phyloP scores from a whole-genome alignment of 163 green algal species.

The Trebouxia gelatinosa region DNA sequence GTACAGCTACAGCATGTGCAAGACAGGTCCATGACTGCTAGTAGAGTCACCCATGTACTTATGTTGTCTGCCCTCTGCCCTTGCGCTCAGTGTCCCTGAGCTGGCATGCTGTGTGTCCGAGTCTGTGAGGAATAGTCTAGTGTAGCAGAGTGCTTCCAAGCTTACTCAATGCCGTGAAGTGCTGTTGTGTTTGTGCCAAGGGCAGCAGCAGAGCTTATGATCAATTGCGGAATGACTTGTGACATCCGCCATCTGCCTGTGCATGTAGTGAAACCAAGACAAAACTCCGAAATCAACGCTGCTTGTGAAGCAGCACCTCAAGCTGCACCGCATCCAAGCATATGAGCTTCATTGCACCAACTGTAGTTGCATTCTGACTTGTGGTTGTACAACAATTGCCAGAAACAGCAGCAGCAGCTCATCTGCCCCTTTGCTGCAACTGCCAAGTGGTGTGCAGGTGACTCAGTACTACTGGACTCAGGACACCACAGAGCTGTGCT shows the following conservation, averaged over 20 bases:
- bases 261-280: too few relatives aligned
- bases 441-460: neutral
- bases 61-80: neutral
- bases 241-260: too few relatives aligned
- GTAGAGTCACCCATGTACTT: neutral
- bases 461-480: conserved; percentile 28
- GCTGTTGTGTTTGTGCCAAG: too few relatives aligned
- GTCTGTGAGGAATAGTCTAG: too few relatives aligned
- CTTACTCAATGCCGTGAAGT: too few relatives aligned
- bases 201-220: too few relatives aligned
- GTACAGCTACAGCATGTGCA: neutral
- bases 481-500: conserved; percentile 26
- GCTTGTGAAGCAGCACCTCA: neutral
- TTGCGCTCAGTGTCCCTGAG: neutral
- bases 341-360: too few relatives aligned
- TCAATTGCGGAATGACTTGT: too few relatives aligned
- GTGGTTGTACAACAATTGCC: neutral
- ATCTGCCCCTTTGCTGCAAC: neutral
- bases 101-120: too few relatives aligned
- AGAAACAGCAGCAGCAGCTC: neutral
- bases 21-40: neutral
- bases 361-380: neutral
- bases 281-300: neutral
- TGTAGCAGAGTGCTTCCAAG: too few relatives aligned
- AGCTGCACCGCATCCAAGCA: too few relatives aligned